A percentile compares a stretch with the other conserved stretches of the same genome.
These are phyloP conservation scores for Arthroderma sp. DNA, from an alignment of 2,329 filamentous ascomycete species.

Conservation along the genomic window DNA sequence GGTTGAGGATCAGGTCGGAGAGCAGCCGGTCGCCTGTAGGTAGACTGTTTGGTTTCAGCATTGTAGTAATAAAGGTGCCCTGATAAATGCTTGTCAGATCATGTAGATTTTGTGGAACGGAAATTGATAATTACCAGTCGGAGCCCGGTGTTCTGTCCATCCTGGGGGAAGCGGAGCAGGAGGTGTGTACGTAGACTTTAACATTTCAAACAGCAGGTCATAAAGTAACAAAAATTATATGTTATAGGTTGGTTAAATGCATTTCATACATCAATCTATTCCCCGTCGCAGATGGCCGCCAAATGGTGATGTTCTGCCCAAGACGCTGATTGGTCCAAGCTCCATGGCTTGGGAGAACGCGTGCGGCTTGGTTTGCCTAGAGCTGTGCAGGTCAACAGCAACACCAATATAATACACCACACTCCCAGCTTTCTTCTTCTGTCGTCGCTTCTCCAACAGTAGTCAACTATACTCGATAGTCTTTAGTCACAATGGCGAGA, in stretches of 20 bases:
- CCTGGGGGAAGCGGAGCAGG: conserved; percentile 57
- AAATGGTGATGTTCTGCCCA: not conserved
- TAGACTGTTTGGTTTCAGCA: conserved; percentile 66
- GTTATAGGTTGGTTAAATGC: too few species aligned
- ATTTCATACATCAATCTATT: not conserved
- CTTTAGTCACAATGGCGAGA: conserved; percentile 59
- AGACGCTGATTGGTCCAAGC: conserved; percentile 10
- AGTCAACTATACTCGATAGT: not conserved
- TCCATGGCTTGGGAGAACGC: conserved; percentile 8
- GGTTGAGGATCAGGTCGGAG: conserved; percentile 6
- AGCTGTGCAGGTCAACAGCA: conserved; percentile 7
- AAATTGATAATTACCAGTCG: conserved; percentile 43
- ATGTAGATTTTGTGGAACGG: not conserved
- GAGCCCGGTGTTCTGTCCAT: conserved; percentile 90
- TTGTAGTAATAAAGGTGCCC: conserved; percentile 87
- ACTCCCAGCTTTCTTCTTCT: not conserved
- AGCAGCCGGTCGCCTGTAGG: conserved; percentile 61
- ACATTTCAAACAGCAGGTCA: conserved; percentile 35
- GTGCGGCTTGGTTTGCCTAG: conserved; percentile 13
- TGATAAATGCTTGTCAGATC: conserved; percentile 14
- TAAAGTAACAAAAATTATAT: too few species aligned
- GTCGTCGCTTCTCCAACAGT: not conserved
- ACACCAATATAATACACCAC: not conserved
- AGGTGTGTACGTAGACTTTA: conserved; percentile 64
- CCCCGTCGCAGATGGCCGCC: not conserved